Base-by-base conservation (phyloP, 2,329 filamentous ascomycete species). In the Aspergillus pseudotamarii region DNA sequence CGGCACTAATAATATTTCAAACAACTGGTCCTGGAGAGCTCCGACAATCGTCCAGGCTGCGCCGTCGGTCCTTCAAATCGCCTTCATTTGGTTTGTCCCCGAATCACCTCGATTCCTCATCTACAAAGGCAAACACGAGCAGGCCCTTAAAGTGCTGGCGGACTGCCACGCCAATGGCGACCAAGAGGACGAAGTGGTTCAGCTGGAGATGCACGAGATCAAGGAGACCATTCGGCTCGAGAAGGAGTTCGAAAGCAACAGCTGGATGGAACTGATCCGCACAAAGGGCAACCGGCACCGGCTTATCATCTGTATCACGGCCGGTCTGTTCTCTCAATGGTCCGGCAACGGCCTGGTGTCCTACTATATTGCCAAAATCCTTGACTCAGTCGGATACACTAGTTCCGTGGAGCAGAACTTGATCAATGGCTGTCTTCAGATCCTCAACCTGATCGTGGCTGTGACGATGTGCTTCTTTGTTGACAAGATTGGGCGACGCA, bases 81-180 rank as follows among this genome's bases (percentile, higher is more conserved):
- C 70, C 0, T 72, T 82, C 8, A 83, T 89, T 26, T 87, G 86
- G 83, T 86, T 88, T 74, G 87, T 91, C 69, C 89, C 88, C 0
- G 89, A 91, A 66, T 88, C 86, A 0, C 88, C 88, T 0, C 81
- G 89, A 0, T 91, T 68, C 57, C 63, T 71, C 41, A 71, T 77
- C 57, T 72, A 70, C 26, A 75, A 73, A 51, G 72, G 72, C 34
- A 69, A 71, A 45, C 61, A 71, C 14, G 68, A 74, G n/a, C 66
- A 72, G 38, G 75, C 70, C 10, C 67, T 72, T 21, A 64, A 73
- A 16, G 62, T 75, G 34, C 61, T 77, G 30, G 78, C 73, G 32
- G 71, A 78, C 19, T 74, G 75, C 12, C 79, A 82, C 64, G 79
- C 79, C 36, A 77, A 80, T 30, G 79, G 79, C 28, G 71, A 81